Percentiles rank a stretch among this genome's conserved stretches.
These are phyloP conservation scores for Deinandra increscens DNA, from an alignment of 129 eudicot genomes.

Conservation along the genomic window DNA sequence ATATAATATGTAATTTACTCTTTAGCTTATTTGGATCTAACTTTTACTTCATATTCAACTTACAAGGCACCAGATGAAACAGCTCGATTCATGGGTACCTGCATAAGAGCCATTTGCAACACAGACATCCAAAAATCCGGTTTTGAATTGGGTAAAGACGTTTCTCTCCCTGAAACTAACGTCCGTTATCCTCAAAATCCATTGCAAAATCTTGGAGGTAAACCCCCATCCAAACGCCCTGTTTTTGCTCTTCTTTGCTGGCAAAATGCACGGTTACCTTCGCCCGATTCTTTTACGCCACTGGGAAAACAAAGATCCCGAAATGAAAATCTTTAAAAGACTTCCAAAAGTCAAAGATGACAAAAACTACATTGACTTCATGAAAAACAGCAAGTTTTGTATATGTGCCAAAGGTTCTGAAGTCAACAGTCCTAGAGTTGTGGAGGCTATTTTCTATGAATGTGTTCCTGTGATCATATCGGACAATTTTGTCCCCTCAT, in stretches of 20 bases:
- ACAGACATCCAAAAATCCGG: conserved; percentile 44
- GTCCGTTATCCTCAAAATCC: conserved; percentile 37
- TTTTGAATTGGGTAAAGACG: conserved; percentile 53
- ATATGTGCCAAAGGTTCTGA: conserved; percentile 49
- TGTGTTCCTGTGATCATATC: conserved; percentile 33
- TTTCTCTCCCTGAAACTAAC: conserved; percentile 54
- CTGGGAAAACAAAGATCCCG: conserved; percentile 60
- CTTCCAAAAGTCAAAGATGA: conserved; percentile 34
- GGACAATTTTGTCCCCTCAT: conserved; percentile 52
- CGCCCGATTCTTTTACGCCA: conserved; percentile 43
- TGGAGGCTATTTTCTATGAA: conserved; percentile 36
- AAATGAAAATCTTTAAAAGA: conserved; percentile 41
- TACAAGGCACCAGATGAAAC: conserved; percentile 50
- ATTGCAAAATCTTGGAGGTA: conserved; percentile 47
- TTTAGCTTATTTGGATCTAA: background rate
- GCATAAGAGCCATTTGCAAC: conserved; percentile 56
- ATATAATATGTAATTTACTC: no score
- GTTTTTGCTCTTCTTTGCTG: conserved; percentile 62
- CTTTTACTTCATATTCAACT: background rate
- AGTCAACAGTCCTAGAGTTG: conserved; percentile 55
- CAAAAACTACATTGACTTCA: conserved; percentile 34
- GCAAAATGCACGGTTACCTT: conserved; percentile 57
- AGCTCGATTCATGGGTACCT: conserved; percentile 38
- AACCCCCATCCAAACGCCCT: conserved; percentile 42
- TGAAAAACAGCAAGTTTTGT: conserved; percentile 55